phyloP scores from a whole-genome alignment of 208 protist genomes.

The Eutreptiella sp. region DNA sequence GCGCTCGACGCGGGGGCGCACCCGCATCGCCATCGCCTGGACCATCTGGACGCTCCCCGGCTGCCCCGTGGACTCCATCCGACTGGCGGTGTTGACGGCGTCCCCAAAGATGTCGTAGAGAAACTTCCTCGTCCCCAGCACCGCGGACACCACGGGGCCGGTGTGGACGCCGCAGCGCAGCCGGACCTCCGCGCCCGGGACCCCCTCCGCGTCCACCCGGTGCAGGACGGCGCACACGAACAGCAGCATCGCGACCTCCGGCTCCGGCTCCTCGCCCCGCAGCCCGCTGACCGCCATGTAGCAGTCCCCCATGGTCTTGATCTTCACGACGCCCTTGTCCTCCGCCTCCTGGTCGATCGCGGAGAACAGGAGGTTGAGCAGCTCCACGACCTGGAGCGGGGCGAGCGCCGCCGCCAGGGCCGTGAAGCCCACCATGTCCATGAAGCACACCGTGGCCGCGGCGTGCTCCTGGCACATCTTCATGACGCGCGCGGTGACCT shows the following conservation, averaged over 20 bases:
- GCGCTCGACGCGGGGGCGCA: no score
- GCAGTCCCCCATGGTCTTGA: conserved; percentile 32
- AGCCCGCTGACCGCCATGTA: conserved; percentile 23
- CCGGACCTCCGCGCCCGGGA: neutral
- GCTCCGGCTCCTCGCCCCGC: neutral
- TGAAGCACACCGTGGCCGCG: conserved; percentile 18
- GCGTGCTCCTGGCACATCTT: no score
- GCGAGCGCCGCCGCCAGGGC: neutral
- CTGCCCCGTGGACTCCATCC: conserved; percentile 32
- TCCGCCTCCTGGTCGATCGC: conserved; percentile 23
- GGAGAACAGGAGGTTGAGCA: conserved; percentile 26
- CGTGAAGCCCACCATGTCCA: conserved; percentile 18
- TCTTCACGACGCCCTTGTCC: conserved; percentile 13
- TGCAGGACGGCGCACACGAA: no score
- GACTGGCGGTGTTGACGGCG: conserved; percentile 29
- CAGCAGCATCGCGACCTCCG: neutral
- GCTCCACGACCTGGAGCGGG: neutral
- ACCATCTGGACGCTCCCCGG: no score
- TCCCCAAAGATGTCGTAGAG: conserved; percentile 34
- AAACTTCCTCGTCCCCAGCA: conserved; percentile 25
- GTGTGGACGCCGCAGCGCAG: conserved; percentile 17
- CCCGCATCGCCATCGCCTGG: no score
- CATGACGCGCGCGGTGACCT: no score
- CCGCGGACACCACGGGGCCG: conserved; percentile 7
- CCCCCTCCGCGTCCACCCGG: no score